These are phyloP conservation scores for Monilinia fructicola DNA, from an alignment of 2,329 filamentous ascomycete genomes.

Conservation along the genomic window DNA sequence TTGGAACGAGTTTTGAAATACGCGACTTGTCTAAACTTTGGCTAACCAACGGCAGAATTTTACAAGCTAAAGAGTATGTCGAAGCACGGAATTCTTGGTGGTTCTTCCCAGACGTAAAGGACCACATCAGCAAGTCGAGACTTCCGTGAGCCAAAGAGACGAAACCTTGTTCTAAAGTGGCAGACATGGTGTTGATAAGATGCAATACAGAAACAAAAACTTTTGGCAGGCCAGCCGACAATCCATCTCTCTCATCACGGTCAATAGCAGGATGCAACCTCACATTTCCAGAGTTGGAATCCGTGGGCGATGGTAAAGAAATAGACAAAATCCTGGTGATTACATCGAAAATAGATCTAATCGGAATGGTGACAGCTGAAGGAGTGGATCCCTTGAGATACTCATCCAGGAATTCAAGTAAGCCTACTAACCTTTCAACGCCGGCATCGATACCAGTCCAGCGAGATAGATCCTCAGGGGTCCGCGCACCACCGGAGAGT, in stretches of 20 bases:
- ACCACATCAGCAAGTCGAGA: conserved; percentile 69
- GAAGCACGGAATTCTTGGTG: conserved; percentile 56
- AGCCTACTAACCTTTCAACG: conserved; percentile 63
- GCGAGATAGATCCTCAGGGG: conserved; percentile 54
- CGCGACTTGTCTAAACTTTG: conserved; percentile 65
- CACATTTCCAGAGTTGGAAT: conserved; percentile 38
- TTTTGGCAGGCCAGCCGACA: conserved; percentile 71
- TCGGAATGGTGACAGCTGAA: conserved; percentile 62
- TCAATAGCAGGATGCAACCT: conserved; percentile 71
- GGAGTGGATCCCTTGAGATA: conserved; percentile 66
- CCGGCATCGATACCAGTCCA: conserved; percentile 80
- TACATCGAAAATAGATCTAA: conserved; percentile 68
- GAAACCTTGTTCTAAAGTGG: conserved; percentile 58
- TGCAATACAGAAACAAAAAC: conserved; percentile 72
- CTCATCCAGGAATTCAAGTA: conserved; percentile 64
- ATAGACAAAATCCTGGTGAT: conserved; percentile 69
- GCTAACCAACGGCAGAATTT: conserved; percentile 55
- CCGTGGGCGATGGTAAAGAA: conserved; percentile 47
- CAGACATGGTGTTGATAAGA: conserved; percentile 57
- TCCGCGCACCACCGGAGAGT: conserved; percentile 49
- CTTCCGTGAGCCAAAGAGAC: conserved; percentile 61
- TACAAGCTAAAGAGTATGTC: conserved; percentile 59
- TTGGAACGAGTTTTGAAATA: conserved; percentile 59
- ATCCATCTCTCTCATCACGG: conserved; percentile 76
- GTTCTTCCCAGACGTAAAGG: conserved; percentile 61